These are phyloP conservation scores for Boletus sp. DNA, from an alignment of 768 basidiomycete species.

Conservation along the genomic window DNA sequence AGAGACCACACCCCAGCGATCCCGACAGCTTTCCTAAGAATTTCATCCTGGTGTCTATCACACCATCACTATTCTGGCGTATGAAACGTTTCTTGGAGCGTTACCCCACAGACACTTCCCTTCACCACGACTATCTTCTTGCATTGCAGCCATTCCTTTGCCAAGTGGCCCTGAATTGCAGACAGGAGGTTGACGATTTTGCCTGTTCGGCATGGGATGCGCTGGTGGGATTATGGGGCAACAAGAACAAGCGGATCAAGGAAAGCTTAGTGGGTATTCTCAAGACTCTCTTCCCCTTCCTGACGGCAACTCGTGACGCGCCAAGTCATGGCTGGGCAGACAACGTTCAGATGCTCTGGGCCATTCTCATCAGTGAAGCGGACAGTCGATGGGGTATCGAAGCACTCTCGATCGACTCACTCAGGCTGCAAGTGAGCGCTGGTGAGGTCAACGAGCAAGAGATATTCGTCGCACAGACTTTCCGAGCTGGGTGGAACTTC, in stretches of 20 bases:
- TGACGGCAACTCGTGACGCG: slow-evolving; percentile 39
- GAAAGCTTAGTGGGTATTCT: slow-evolving; percentile 77
- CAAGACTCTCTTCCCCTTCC: slow-evolving; percentile 68
- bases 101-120: slow-evolving; percentile 71
- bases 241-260: slow-evolving; percentile 72
- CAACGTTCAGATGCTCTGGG: slow-evolving; percentile 51
- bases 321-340: slow-evolving; percentile 40
- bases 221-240: slow-evolving; percentile 71
- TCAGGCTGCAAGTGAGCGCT: slow-evolving; percentile 51
- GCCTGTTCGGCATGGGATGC: slow-evolving; percentile 60
- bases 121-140: slow-evolving; percentile 71
- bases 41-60: slow-evolving; percentile 13
- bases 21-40: slow-evolving; percentile 33
- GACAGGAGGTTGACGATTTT: slow-evolving; percentile 53
- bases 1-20: slow-evolving; percentile 20
- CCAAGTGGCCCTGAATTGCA: slow-evolving; percentile 76
- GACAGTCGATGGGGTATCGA: slow-evolving; percentile 64
- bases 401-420: slow-evolving; percentile 57
- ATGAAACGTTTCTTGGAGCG: slow-evolving; percentile 59
- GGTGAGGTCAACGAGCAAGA: slow-evolving; percentile 20
- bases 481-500: slow-evolving; percentile 73
- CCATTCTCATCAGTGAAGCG: slow-evolving; percentile 57
- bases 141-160: slow-evolving; percentile 67
- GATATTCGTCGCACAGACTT: slow-evolving; percentile 63
- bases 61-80: slow-evolving; percentile 53